Evolutionary conservation across 2,329 filamentous ascomycete genomes (phyloP).

Genomic region (Emmonsia crescens): DNA sequence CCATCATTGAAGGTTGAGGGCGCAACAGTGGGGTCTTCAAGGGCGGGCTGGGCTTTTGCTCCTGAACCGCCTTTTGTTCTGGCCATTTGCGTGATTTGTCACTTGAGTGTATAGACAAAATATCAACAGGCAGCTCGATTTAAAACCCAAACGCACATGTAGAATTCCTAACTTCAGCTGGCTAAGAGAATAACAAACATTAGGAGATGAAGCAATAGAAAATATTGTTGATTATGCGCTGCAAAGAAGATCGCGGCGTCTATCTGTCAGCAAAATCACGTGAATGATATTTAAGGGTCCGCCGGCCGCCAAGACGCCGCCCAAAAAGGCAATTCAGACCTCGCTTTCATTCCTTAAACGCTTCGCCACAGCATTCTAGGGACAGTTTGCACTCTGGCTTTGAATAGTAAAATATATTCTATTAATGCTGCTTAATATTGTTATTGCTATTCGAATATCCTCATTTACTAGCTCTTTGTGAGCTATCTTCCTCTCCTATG

Average conservation of each 20-base stretch:
- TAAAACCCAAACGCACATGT: neutral
- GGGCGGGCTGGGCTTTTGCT: slow-evolving; percentile 5
- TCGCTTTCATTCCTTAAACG: neutral
- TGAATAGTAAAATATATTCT: too few species aligned
- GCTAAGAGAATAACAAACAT: neutral
- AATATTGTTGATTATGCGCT: too few species aligned
- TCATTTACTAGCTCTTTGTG: neutral
- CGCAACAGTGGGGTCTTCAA: slow-evolving; percentile 18
- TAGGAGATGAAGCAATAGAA: too few species aligned
- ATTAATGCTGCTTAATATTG: neutral
- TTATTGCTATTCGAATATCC: neutral
- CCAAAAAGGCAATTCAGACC: neutral
- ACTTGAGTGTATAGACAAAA: neutral
- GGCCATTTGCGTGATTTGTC: neutral
- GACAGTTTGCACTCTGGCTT: too few species aligned
- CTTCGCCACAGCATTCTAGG: too few species aligned
- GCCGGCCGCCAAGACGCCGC: neutral
- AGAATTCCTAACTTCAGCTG: neutral
- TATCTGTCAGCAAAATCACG: neutral
- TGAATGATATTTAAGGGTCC: neutral
- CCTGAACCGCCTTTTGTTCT: slow-evolving; percentile 5
- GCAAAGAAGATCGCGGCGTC: too few species aligned
- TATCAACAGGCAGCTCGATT: neutral
- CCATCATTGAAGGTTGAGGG: slow-evolving; percentile 52
- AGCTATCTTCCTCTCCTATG: neutral